Base-by-base conservation (phyloP, 352 stramenopile genomes). In the Pythium vanterpoolii region DNA sequence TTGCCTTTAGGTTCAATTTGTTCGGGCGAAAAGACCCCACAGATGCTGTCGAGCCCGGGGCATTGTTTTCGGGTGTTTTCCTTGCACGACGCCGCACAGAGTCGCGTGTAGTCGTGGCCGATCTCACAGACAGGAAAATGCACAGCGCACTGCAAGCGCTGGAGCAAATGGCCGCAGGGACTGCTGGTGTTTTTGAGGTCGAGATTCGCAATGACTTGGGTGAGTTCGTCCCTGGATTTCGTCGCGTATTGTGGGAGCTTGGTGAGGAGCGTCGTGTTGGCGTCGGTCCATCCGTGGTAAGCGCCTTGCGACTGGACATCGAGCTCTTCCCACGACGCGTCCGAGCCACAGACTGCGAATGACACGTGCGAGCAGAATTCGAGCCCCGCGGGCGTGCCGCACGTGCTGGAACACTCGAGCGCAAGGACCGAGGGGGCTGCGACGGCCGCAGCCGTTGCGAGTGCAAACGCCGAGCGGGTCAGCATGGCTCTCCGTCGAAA, bases 71-170 rank as follows among this genome's bases (percentile, higher is more conserved):
- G 79, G 47, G 76, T 77, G 14, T 59, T 67, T 28, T 87, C 79
- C 21, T 69, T 66, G 46, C 84, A 94, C 26, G 84, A 94, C 30
- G 71, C 68, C 18, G 69, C 30, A 38, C 84, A 94, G 19, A 94
- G 62, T 18, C 72, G 78, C 28, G 77, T 83, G 44, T 72, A 75
- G 53, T 90, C 83, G 47, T 79, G 74, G 9, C 82, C 82, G 23
- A 93, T 88, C 68, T 94, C 85, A 47, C 85, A 94, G 42, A 90
- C 83, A 2, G 85, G 85, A 38, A 94, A 87, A 66, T 81, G 76
- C 33, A 88, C 64, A 2, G 83, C 83, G 57, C 85, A 94, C 54
- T 91, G 66, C 24, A 94, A 66, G 18, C 67, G 63, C 28, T 73
- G 64, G 40, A 94, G 68, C 38, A 94, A 73, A 11, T 58, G 46